Percentiles rank a stretch among this genome's conserved stretches.
These are phyloP conservation scores for Zygosaccharomyces pseudorouxii DNA, from an alignment of 805 yeast species.

Conservation along the genomic window DNA sequence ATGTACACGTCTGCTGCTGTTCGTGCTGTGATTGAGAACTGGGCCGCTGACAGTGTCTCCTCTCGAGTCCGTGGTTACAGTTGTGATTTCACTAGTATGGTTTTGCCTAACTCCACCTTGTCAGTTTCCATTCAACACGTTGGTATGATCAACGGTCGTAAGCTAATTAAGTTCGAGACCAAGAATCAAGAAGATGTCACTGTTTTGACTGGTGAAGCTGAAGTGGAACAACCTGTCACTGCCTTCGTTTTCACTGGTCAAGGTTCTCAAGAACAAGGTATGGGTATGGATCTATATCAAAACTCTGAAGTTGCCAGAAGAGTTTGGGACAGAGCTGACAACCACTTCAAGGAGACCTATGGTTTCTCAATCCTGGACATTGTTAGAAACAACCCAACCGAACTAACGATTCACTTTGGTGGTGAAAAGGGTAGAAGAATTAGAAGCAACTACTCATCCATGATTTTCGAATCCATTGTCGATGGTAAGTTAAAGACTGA, in stretches of 20 bases:
- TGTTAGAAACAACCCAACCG: constrained; percentile 93
- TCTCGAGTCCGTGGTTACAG: constrained; percentile 92
- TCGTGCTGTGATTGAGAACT: constrained; percentile 90
- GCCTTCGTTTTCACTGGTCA: constrained; percentile 98
- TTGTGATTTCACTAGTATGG: constrained; percentile 94
- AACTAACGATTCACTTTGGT: constrained; percentile 93
- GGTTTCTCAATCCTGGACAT: constrained; percentile 97
- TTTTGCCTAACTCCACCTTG: constrained; percentile 87
- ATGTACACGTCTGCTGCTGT: constrained; percentile 97
- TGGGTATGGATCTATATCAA: constrained; percentile 99
- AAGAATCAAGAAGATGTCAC: constrained; percentile 74
- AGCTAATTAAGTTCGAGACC: constrained; percentile 89
- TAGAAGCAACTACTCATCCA: constrained; percentile 88
- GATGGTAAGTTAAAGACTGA: constrained; percentile 83
- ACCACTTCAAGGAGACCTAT: constrained; percentile 85
- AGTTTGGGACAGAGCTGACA: constrained; percentile 98
- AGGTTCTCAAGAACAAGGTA: constrained; percentile 99
- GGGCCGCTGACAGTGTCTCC: constrained; percentile 97
- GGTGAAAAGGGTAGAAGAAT: constrained; percentile 96
- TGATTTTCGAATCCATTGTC: constrained; percentile 95
- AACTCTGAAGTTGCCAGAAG: constrained; percentile 85
- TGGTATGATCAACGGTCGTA: constrained; percentile 99
- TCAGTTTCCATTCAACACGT: constrained; percentile 86
- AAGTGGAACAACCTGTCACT: constrained; percentile 96
- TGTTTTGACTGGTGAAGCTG: constrained; percentile 93